Evolutionary conservation across 306 rosid genomes (phyloP).

Genomic region (Medicago arabica): DNA sequence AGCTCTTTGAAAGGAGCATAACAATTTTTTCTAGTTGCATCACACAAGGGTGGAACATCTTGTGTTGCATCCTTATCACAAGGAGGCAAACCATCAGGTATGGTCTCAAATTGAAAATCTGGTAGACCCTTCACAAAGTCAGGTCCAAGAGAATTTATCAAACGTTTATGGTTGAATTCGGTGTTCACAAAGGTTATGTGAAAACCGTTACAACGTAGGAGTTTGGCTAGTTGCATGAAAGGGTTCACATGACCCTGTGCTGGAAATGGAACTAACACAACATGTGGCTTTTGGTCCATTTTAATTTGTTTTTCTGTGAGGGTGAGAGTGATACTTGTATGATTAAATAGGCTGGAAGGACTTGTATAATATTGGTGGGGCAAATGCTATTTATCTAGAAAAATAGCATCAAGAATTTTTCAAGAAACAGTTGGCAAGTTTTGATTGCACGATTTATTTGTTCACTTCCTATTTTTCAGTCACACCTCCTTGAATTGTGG

Average conservation of each 20-base stretch:
- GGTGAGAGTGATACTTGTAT: too few species aligned
- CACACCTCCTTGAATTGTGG: too few species aligned
- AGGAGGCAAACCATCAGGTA: conserved; percentile 24
- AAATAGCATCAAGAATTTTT: too few species aligned
- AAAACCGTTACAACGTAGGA: conserved; percentile 25
- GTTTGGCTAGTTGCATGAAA: conserved; percentile 35
- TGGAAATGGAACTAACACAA: conserved; percentile 30
- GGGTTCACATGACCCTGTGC: conserved; percentile 35
- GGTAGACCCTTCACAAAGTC: conserved; percentile 24
- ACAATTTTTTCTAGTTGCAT: conserved; percentile 1
- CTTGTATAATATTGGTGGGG: too few species aligned
- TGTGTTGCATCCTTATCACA: conserved; percentile 17
- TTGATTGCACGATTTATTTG: too few species aligned
- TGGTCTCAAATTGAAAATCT: conserved; percentile 29
- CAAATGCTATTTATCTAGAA: too few species aligned
- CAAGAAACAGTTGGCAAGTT: too few species aligned
- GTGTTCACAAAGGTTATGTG: conserved; percentile 39
- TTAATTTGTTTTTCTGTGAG: too few species aligned
- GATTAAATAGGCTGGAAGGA: too few species aligned
- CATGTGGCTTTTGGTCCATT: conserved; percentile 15
- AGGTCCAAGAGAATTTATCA: conserved; percentile 1
- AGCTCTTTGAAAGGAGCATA: conserved; percentile 23
- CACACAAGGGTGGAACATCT: conserved; percentile 6
- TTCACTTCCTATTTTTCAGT: too few species aligned
- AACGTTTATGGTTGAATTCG: conserved; percentile 35